Base-by-base conservation (phyloP, 306 rosid genomes). In the Gillenia trifoliata region DNA sequence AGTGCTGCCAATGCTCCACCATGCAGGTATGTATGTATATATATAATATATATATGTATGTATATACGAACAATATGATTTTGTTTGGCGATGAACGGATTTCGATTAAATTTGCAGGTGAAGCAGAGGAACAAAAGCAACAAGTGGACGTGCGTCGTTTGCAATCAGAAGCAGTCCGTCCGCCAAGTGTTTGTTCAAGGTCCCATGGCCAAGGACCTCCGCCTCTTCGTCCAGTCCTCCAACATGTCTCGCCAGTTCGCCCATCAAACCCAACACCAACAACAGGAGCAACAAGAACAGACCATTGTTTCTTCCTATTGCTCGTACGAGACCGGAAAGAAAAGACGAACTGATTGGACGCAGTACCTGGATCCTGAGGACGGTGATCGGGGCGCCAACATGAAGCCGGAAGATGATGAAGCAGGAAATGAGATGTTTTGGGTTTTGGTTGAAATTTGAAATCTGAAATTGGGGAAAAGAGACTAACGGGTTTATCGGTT, bases 1-100 rank as follows among this genome's bases (percentile, higher is more conserved):
- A 87, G 66, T 93, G 98, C 84, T 88, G 81, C 85, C 88, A 91
- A 52, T 93, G 97, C 91, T 87, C 88, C 82, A 88, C 92, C 78
- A 89, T 91, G 98, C 97, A 91, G 96, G 97, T 57, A 6, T 20
- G 3, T 22, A 68, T 7, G 11, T n/a, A 23, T 29, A 31, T 34
- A 13, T 22, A 23, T 43, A 43, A 43, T 12, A 0, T 47, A 11
- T 28, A 11, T 45, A 19, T 41, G 0, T 59, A 11, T 30, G 11
- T 22, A 7, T 17, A 54, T 56, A 26, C n/a, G 60, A 54, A n/a
- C 60, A 26, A 16, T 67, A 40, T 47, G 45, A 0, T 25, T 29
- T 12, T 66, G 23, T 22, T 55, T 72, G 70, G 36, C 60, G 61
- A 26, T 70, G 66, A 68, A 47, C n/a, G n/a, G n/a, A n/a, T 30